Evolutionary conservation across 768 basidiomycete genomes (phyloP).

Genomic region (Suillus variegatus): DNA sequence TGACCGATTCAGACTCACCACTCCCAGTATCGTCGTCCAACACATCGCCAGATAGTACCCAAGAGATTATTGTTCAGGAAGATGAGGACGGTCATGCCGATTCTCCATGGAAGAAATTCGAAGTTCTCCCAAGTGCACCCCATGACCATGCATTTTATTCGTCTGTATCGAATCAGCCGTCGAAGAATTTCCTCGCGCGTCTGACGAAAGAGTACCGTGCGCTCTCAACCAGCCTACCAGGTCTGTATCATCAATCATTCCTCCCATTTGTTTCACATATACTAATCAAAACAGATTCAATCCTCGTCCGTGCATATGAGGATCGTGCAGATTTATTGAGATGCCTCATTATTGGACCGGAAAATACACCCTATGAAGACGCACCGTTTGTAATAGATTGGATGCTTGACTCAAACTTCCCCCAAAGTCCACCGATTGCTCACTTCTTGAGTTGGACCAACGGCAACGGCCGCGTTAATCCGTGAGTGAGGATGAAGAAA

Average conservation of each 20-base stretch:
- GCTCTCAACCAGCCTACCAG: conserved; percentile 78
- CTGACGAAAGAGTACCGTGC: conserved; percentile 82
- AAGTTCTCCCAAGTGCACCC: conserved; percentile 73
- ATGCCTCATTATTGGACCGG: conserved; percentile 87
- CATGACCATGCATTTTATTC: conserved; percentile 80
- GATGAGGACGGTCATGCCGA: conserved; percentile 36
- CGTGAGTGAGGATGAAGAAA: conserved; percentile 50
- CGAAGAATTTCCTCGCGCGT: conserved; percentile 74
- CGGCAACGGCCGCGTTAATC: conserved; percentile 89
- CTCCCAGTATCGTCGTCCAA: conserved; percentile 29
- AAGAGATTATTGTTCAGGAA: conserved; percentile 29
- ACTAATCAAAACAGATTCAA: conserved; percentile 57
- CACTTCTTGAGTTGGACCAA: conserved; percentile 95
- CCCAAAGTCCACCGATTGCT: conserved; percentile 78
- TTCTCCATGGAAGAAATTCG: conserved; percentile 79
- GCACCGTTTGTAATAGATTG: conserved; percentile 96
- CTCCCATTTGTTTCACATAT: neutral
- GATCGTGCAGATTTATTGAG: conserved; percentile 86
- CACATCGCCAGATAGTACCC: conserved; percentile 33
- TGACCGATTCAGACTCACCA: conserved; percentile 24
- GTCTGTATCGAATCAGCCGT: conserved; percentile 60
- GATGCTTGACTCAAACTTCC: conserved; percentile 85
- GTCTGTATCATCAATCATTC: conserved; percentile 41
- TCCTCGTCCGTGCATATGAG: conserved; percentile 88
- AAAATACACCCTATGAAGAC: conserved; percentile 94